These are phyloP conservation scores for Echium plantagineum DNA, from an alignment of 257 asterid genomes.

Conservation along the genomic window DNA sequence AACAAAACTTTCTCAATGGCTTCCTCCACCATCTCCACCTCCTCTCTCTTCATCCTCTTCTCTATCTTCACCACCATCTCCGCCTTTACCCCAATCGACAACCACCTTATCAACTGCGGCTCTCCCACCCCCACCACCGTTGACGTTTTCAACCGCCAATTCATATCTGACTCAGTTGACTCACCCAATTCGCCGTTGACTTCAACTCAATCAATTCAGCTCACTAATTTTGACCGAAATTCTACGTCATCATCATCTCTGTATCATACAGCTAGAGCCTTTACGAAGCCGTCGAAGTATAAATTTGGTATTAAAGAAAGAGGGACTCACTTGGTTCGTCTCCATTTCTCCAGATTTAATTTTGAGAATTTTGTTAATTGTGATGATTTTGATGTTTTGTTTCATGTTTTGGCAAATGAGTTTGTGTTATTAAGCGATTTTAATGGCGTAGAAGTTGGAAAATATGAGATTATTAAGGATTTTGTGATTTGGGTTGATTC, in stretches of 20 bases:
- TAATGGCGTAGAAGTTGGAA: constrained; percentile 15
- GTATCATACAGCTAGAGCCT: constrained; percentile 59
- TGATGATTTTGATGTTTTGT: constrained; percentile 31
- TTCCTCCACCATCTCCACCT: background rate
- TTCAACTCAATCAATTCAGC: constrained; percentile 25
- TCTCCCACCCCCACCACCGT: constrained; percentile 26
- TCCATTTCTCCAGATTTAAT: constrained; percentile 44
- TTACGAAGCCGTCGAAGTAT: constrained; percentile 49
- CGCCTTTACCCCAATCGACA: constrained; percentile 48
- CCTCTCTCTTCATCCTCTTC: constrained; percentile 10
- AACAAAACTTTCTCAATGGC: constrained; percentile 24
- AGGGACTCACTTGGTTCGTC: constrained; percentile 66
- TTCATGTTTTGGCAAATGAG: constrained; percentile 78
- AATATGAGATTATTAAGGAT: constrained; percentile 48
- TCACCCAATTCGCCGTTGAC: too few relatives aligned
- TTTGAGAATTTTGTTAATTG: constrained; percentile 1
- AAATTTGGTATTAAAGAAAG: constrained; percentile 38
- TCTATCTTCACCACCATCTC: constrained; percentile 25
- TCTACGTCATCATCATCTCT: constrained; percentile 38
- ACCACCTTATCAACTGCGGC: constrained; percentile 67
- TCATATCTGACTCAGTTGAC: constrained; percentile 33
- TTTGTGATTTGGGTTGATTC: constrained; percentile 43
- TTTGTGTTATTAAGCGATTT: constrained; percentile 44
- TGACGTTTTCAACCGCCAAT: constrained; percentile 54
- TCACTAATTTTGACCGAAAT: constrained; percentile 17